phyloP scores from a whole-genome alignment of 169 alveolate species.

The Eimeria mitis region DNA sequence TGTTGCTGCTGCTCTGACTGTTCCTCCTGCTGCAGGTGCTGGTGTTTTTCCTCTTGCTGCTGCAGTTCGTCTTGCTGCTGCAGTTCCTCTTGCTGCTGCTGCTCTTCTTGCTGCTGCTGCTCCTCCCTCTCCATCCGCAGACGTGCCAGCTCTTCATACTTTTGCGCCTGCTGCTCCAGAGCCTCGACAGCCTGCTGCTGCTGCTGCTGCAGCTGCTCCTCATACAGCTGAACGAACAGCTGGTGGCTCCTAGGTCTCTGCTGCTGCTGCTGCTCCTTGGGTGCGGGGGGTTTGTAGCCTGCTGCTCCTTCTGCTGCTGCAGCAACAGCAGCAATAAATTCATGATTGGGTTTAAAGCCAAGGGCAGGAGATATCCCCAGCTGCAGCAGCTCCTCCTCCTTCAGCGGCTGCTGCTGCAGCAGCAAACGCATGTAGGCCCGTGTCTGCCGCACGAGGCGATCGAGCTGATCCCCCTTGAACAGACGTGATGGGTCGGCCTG shows the following conservation, averaged over 20 bases:
- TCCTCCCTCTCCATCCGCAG: slow-evolving; percentile 22
- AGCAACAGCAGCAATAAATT: slow-evolving; percentile 69
- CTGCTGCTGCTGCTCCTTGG: slow-evolving; percentile 62
- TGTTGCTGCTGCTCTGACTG: slow-evolving; percentile 6
- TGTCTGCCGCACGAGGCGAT: slow-evolving; percentile 83
- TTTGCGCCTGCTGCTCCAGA: slow-evolving; percentile 34
- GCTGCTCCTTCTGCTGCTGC: slow-evolving; percentile 49
- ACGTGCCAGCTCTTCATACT: slow-evolving; percentile 28
- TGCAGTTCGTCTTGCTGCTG: slow-evolving; percentile 6
- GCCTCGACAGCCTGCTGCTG: slow-evolving; percentile 9
- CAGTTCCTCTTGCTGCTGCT: slow-evolving; percentile 23
- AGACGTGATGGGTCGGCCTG: slow-evolving; percentile 78
- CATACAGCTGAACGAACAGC: slow-evolving; percentile 54
- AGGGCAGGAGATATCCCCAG: slow-evolving; percentile 56
- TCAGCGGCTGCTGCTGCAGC: slow-evolving; percentile 79
- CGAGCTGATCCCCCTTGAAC: slow-evolving; percentile 81
- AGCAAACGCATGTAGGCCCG: slow-evolving; percentile 85
- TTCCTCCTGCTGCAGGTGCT: slow-evolving; percentile 46
- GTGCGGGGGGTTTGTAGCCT: slow-evolving; percentile 5
- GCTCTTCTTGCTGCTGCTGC: slow-evolving; percentile 40
- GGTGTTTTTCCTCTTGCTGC: slow-evolving; percentile 5
- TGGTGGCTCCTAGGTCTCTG: slow-evolving; percentile 46
- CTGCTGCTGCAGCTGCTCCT: slow-evolving; percentile 75
- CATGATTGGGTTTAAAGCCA: slow-evolving; percentile 69
- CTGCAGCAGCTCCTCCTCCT: slow-evolving; percentile 69